Conservation (phyloP, 2,329 filamentous ascomycete genomes). For the Sporothrix dimorphospora region DNA sequence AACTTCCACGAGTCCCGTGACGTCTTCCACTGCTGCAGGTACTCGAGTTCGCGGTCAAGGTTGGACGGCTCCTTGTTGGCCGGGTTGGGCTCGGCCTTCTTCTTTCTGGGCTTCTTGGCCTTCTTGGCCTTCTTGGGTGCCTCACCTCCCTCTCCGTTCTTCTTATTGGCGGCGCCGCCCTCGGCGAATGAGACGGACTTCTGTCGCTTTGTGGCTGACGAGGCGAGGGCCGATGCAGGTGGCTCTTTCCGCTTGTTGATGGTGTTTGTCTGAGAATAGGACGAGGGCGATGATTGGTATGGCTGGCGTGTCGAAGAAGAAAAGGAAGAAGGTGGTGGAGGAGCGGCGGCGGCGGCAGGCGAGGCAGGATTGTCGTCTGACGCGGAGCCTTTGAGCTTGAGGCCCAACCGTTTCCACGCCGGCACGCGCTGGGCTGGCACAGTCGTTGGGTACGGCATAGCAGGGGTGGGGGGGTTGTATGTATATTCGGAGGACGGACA, state of each 20-base stretch:
- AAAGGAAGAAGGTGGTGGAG: constrained; percentile 5
- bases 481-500: not conserved
- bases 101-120: constrained; percentile 40
- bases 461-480: not conserved
- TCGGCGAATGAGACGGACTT: constrained; percentile 57
- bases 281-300: constrained; percentile 52
- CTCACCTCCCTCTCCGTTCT: constrained; percentile 17
- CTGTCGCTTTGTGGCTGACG: constrained; percentile 39
- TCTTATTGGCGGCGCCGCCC: constrained; percentile 41
- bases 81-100: constrained; percentile 31
- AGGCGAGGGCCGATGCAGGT: constrained; percentile 26
- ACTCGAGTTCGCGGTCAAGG: constrained; percentile 69
- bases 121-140: constrained; percentile 26
- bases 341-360: constrained; percentile 35
- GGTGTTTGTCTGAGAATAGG: constrained; percentile 38
- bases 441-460: constrained; percentile 49
- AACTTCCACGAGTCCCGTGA: constrained; percentile 83
- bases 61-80: constrained; percentile 47
- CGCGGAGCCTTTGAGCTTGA: constrained; percentile 58
- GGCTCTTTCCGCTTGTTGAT: constrained; percentile 34
- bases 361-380: constrained; percentile 42
- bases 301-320: constrained; percentile 16
- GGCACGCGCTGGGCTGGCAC: constrained; percentile 54
- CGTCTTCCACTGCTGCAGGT: constrained; percentile 75
- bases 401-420: constrained; percentile 65